A percentile compares a stretch with the other conserved stretches of the same genome.
These are phyloP conservation scores for Lepidium campestre DNA, from an alignment of 441 rosid genomes.

Conservation along the genomic window DNA sequence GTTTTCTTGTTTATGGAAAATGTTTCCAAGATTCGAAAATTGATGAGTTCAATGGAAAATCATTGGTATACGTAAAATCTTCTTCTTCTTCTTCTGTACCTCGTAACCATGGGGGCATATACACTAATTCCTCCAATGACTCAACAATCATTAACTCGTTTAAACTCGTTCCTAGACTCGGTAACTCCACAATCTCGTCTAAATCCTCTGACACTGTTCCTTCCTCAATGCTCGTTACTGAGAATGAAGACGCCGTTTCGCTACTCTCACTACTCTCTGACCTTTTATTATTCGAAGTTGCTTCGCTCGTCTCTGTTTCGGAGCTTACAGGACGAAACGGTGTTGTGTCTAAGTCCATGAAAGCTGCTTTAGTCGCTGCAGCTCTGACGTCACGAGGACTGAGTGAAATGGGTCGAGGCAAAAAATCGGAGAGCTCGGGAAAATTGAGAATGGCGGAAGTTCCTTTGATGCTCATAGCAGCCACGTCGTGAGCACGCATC, in stretches of 20 bases:
- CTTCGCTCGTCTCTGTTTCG: background rate
- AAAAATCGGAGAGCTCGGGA: slow-evolving; percentile 55
- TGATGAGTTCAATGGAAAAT: slow-evolving; percentile 1
- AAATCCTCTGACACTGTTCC: slow-evolving; percentile 46
- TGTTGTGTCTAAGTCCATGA: slow-evolving; percentile 39
- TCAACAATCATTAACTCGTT: slow-evolving; percentile 51
- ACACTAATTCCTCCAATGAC: slow-evolving; percentile 45
- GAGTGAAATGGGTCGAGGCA: slow-evolving; percentile 66
- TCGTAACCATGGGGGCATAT: slow-evolving; percentile 43
- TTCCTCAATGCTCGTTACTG: slow-evolving; percentile 42
- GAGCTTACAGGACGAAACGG: background rate
- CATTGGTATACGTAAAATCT: slow-evolving; percentile 7
- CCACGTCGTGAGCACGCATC: slow-evolving; percentile 90
- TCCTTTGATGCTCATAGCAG: slow-evolving; percentile 77
- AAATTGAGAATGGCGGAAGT: slow-evolving; percentile 75
- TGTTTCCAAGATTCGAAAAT: slow-evolving; percentile 13
- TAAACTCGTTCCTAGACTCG: slow-evolving; percentile 49
- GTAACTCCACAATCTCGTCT: slow-evolving; percentile 67
- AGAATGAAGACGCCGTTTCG: slow-evolving; percentile 16
- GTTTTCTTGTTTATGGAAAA: background rate
- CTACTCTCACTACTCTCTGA: background rate
- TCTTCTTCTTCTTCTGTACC: slow-evolving; percentile 34
- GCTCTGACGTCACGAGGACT: slow-evolving; percentile 84
- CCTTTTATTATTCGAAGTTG: background rate
- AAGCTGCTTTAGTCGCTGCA: slow-evolving; percentile 81